phyloP scores from a whole-genome alignment of 495 filamentous ascomycete species.

The Aspergillus egyptiacus region DNA sequence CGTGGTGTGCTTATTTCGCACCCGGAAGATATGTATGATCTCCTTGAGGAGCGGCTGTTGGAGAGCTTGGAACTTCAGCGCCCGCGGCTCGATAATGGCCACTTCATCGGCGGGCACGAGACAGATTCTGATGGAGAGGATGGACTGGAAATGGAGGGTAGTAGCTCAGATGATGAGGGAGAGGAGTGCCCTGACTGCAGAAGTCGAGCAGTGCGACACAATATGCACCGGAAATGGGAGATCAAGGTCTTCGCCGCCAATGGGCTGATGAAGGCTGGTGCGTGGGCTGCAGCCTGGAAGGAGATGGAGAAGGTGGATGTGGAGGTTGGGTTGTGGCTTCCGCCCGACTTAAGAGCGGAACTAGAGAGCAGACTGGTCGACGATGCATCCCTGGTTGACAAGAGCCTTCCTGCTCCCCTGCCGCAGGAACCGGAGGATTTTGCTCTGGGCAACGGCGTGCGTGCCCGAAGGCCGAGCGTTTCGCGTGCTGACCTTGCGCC shows the following conservation, averaged over 20 bases:
- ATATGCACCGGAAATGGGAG: slow-evolving; percentile 60
- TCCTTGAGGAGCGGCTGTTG: slow-evolving; percentile 86
- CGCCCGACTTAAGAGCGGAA: slow-evolving; percentile 44
- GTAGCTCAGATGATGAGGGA: slow-evolving; percentile 36
- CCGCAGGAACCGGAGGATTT: slow-evolving; percentile 13
- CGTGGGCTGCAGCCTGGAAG: slow-evolving; percentile 89
- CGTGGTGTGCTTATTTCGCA: slow-evolving; percentile 84
- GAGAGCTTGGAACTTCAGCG: slow-evolving; percentile 76
- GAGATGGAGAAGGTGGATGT: slow-evolving; percentile 98
- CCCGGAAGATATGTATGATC: slow-evolving; percentile 82
- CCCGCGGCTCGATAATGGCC: slow-evolving; percentile 71
- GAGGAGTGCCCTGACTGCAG: slow-evolving; percentile 58
- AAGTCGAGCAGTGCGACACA: slow-evolving; percentile 43
- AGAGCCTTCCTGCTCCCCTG: slow-evolving; percentile 13
- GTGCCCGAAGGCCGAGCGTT: background rate
- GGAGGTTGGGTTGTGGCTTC: slow-evolving; percentile 72
- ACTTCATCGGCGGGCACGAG: slow-evolving; percentile 48
- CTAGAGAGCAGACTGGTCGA: slow-evolving; percentile 39
- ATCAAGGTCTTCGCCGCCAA: slow-evolving; percentile 90
- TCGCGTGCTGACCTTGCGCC: background rate
- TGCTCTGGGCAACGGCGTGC: background rate
- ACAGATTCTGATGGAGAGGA: slow-evolving; percentile 34
- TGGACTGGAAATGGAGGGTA: slow-evolving; percentile 25
- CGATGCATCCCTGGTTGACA: slow-evolving; percentile 8
- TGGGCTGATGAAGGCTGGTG: slow-evolving; percentile 83